A percentile compares a stretch with the other conserved stretches of the same genome.
phyloP scores from a whole-genome alignment of 1,284 basidiomycete species.

The Ceratobasidium theobromae region DNA sequence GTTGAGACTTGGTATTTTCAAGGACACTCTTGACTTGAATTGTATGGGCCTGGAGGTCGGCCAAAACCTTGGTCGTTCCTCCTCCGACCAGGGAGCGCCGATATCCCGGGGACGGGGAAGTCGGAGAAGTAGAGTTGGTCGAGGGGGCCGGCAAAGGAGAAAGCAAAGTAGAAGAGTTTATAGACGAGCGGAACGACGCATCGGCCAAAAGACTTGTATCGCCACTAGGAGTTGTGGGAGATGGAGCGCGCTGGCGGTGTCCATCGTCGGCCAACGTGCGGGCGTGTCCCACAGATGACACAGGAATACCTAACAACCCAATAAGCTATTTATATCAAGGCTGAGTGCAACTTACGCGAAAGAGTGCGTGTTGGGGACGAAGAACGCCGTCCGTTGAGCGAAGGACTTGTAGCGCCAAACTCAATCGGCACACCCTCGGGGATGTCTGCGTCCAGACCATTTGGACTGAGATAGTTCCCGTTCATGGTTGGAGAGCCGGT shows the following conservation, averaged over 20 bases:
- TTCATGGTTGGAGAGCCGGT: conserved; percentile 1
- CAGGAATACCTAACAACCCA: conserved; percentile 64
- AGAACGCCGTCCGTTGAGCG: conserved; percentile 52
- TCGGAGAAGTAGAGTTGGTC: conserved; percentile 53
- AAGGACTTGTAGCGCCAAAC: conserved; percentile 49
- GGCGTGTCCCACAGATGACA: conserved; percentile 81
- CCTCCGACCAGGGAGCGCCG: conserved; percentile 49
- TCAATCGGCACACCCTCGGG: conserved; percentile 68
- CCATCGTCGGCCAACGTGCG: conserved; percentile 76
- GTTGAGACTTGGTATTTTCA: conserved; percentile 78
- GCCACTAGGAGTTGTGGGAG: conserved; percentile 42
- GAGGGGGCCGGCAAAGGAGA: conserved; percentile 41
- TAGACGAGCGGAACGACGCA: conserved; percentile 38
- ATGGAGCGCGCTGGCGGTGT: conserved; percentile 37
- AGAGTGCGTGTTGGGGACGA: conserved; percentile 73
- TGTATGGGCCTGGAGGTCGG: conserved; percentile 80
- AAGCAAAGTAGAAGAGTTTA: conserved; percentile 37
- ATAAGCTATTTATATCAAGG: conserved; percentile 35
- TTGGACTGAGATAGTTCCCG: conserved; percentile 27
- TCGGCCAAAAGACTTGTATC: conserved; percentile 32
- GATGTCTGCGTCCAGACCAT: conserved; percentile 47
- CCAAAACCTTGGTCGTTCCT: conserved; percentile 73
- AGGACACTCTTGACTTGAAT: conserved; percentile 73
- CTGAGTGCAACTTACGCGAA: conserved; percentile 60
- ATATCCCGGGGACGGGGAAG: conserved; percentile 54